Conservation (phyloP, 2,329 filamentous ascomycete genomes). For the Venturia aucupariae region DNA sequence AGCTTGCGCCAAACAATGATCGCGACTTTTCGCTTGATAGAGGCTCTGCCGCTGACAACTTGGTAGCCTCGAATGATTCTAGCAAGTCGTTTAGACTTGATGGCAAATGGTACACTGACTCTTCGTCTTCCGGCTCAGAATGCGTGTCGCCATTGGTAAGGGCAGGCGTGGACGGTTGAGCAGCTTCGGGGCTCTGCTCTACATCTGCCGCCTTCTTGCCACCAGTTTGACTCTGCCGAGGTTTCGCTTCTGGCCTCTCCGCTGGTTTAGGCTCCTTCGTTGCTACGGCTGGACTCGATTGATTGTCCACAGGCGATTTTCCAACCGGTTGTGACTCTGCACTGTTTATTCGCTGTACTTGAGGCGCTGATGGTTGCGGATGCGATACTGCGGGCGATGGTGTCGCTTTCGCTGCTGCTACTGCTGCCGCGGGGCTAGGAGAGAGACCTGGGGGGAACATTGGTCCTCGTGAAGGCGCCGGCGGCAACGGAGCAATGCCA, state of each 20-base stretch:
- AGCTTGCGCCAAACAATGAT: conserved; percentile 40
- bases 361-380: conserved; percentile 21
- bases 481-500: conserved; percentile 86
- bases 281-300: conserved; percentile 34
- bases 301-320: conserved; percentile 44
- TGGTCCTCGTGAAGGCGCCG: conserved; percentile 53
- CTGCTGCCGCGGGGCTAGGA: conserved; percentile 1
- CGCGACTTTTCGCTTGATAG: conserved; percentile 8
- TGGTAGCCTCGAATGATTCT: conserved; percentile 80
- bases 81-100: conserved; percentile 81
- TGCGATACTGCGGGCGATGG: conserved; percentile 15
- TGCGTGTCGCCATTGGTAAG: conserved; percentile 45
- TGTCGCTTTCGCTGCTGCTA: neutral
- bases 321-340: conserved; percentile 28
- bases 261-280: conserved; percentile 16
- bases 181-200: conserved; percentile 29
- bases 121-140: conserved; percentile 45
- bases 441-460: conserved; percentile 10
- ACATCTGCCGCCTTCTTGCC: conserved; percentile 26
- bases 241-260: neutral
- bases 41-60: conserved; percentile 51
- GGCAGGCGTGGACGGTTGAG: conserved; percentile 21
- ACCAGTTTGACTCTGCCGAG: neutral
- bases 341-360: conserved; percentile 19
- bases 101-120: conserved; percentile 89